Conservation (phyloP, 305 asterid genomes). For the Solanum hybrid region DNA sequence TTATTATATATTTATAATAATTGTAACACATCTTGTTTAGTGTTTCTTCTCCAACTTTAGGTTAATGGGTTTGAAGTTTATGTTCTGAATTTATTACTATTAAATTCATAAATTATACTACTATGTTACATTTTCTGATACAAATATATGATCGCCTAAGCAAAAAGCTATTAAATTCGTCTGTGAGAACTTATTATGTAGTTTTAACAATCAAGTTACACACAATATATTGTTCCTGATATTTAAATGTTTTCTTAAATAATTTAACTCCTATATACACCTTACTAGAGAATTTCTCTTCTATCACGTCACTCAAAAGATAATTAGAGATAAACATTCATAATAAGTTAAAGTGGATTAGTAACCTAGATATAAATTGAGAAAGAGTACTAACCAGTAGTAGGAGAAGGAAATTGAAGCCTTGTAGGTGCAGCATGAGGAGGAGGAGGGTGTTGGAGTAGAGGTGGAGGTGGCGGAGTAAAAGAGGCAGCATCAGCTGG, state of each 20-base stretch:
- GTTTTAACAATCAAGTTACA: background rate
- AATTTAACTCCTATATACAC: background rate
- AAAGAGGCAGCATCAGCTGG: conserved; percentile 30
- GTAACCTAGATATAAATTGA: background rate
- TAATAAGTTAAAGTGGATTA: background rate
- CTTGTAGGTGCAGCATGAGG: conserved; percentile 18
- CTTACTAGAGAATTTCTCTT: background rate
- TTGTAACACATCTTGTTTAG: background rate
- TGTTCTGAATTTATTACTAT: background rate
- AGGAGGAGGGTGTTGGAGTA: conserved; percentile 24
- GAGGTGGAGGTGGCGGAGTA: conserved; percentile 45
- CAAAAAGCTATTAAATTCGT: background rate
- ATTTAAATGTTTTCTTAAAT: background rate
- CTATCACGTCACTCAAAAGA: background rate
- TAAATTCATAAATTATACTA: background rate
- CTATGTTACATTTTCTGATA: background rate
- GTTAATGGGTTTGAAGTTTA: background rate
- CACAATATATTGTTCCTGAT: background rate
- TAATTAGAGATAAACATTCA: background rate
- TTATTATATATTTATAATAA: background rate
- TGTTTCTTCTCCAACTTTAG: background rate
- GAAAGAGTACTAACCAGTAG: conserved; percentile 29
- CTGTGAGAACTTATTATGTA: background rate
- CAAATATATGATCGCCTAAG: background rate
- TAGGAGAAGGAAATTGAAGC: conserved; percentile 34